phyloP scores from a whole-genome alignment of 306 rosid genomes.

The Coriaria nepalensis region DNA sequence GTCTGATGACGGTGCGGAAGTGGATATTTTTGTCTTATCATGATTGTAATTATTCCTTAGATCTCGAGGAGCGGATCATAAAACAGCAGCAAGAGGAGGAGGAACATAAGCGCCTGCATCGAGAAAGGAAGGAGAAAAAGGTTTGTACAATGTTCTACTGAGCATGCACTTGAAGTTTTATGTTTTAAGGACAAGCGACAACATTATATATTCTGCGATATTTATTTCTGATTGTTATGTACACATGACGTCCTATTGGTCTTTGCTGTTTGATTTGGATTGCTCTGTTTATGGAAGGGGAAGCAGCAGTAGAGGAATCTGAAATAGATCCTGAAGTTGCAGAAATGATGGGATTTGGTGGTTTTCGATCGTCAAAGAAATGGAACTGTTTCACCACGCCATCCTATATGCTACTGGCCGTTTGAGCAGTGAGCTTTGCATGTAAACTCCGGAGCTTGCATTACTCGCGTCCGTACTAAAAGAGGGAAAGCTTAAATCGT shows the following conservation, averaged over 20 bases:
- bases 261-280: background rate
- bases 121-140: slow-evolving; percentile 90
- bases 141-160: slow-evolving; percentile 24
- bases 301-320: slow-evolving; percentile 60
- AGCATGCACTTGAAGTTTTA: background rate
- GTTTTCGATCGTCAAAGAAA: slow-evolving; percentile 74
- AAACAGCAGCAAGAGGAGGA: slow-evolving; percentile 98
- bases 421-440: slow-evolving; percentile 12
- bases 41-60: slow-evolving; percentile 16
- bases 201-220: background rate
- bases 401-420: too few relatives aligned
- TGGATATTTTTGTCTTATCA: background rate
- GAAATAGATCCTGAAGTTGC: slow-evolving; percentile 90
- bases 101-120: slow-evolving; percentile 74
- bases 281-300: slow-evolving; percentile 47
- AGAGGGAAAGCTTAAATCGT: too few relatives aligned
- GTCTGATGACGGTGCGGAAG: background rate
- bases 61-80: slow-evolving; percentile 83
- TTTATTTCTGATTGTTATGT: background rate
- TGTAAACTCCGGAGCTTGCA: slow-evolving; percentile 3
- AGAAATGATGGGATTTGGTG: slow-evolving; percentile 98
- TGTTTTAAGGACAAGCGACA: background rate
- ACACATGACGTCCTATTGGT: too few relatives aligned
- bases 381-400: slow-evolving; percentile 10
- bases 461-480: background rate